phyloP scores from a whole-genome alignment of 495 filamentous ascomycete genomes.

The Friedmanniomyces endolithicus region DNA sequence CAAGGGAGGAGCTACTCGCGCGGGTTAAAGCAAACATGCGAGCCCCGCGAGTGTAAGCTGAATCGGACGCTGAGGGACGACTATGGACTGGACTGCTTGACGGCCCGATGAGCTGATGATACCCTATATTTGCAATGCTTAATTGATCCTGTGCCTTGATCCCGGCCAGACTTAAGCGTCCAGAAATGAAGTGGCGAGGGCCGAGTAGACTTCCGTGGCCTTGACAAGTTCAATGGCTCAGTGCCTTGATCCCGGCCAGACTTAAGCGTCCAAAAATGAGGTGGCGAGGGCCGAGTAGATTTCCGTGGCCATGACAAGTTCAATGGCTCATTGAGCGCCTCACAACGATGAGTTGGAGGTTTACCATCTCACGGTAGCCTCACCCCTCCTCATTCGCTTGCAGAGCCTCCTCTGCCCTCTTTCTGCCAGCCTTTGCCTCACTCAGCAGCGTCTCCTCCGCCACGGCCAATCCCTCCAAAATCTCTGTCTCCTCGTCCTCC shows the following conservation, averaged over 20 bases:
- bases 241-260: no score
- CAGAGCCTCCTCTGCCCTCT: not conserved
- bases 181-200: no score
- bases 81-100: not conserved
- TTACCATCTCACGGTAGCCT: not conserved
- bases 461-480: not conserved
- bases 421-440: not conserved
- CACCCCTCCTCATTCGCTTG: not conserved
- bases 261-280: no score
- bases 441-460: not conserved
- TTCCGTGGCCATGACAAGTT: no score
- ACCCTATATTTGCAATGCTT: not conserved
- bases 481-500: not conserved
- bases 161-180: no score
- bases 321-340: no score
- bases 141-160: no score
- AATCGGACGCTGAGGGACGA: not conserved
- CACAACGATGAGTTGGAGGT: no score
- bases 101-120: not conserved
- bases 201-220: no score
- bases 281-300: no score
- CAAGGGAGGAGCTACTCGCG: conserved; percentile 64
- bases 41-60: conserved; percentile 22
- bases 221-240: no score
- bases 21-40: conserved; percentile 70